Conservation (phyloP, 1,139 yeast species). For the Sugiyamaella novakii region DNA sequence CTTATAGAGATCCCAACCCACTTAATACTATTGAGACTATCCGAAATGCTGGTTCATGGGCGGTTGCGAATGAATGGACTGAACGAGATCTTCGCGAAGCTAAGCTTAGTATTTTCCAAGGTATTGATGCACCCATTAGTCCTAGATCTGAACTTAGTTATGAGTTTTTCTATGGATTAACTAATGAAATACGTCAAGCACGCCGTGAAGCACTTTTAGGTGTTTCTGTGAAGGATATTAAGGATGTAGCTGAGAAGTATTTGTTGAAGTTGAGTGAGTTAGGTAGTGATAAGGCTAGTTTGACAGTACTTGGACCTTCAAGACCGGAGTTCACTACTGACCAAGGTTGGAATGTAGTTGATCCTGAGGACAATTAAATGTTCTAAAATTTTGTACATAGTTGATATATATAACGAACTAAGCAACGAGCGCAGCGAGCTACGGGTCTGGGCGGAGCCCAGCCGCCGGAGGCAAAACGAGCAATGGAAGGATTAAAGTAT, state of each 20-base stretch:
- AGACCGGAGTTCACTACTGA: slow-evolving; percentile 40
- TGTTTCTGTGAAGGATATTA: slow-evolving; percentile 63
- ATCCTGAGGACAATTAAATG: slow-evolving; percentile 25
- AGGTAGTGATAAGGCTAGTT: slow-evolving; percentile 35
- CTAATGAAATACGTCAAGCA: slow-evolving; percentile 76
- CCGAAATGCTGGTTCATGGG: slow-evolving; percentile 58
- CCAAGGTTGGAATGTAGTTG: slow-evolving; percentile 43
- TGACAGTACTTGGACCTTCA: slow-evolving; percentile 58
- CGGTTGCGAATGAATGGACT: slow-evolving; percentile 54
- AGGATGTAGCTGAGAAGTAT: slow-evolving; percentile 63
- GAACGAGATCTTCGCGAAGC: slow-evolving; percentile 81
- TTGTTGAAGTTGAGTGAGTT: slow-evolving; percentile 42
- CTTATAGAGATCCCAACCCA: slow-evolving; percentile 94
- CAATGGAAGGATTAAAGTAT: not conserved
- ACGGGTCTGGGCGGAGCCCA: not conserved
- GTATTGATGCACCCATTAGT: slow-evolving; percentile 86
- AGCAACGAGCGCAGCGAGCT: not conserved
- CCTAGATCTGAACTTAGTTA: slow-evolving; percentile 75
- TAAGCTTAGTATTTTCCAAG: slow-evolving; percentile 85
- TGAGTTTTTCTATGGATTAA: slow-evolving; percentile 66
- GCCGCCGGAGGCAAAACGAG: not conserved
- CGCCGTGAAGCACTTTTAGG: slow-evolving; percentile 74
- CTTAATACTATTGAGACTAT: slow-evolving; percentile 66
- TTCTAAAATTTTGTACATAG: slow-evolving; percentile 19
- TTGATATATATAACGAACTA: not conserved